phyloP scores from a whole-genome alignment of 441 rosid genomes.

The Populus hybrid region DNA sequence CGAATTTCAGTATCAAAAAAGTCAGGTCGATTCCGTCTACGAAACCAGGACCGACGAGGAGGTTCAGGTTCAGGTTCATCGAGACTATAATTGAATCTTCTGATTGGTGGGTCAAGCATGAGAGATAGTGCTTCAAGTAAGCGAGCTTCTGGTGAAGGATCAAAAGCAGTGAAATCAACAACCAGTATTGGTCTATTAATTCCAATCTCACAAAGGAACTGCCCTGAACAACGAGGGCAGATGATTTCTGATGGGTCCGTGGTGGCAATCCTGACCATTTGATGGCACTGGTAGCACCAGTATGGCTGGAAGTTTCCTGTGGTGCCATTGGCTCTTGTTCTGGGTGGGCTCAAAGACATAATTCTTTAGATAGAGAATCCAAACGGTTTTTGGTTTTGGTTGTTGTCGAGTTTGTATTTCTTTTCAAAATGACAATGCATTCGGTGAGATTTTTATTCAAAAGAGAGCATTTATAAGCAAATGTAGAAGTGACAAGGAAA shows the following conservation, averaged over 20 bases:
- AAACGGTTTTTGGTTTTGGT: not conserved
- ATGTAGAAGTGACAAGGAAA: constrained; percentile 15
- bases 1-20: constrained; percentile 13
- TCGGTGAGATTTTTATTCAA: not conserved
- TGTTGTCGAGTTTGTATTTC: not conserved
- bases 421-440: not conserved
- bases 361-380: not conserved
- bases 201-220: constrained; percentile 52
- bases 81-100: constrained; percentile 16
- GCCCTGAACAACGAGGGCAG: constrained; percentile 63
- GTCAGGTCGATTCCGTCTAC: constrained; percentile 23
- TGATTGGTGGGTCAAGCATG: constrained; percentile 55
- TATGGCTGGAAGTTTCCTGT: constrained; percentile 40
- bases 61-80: constrained; percentile 27
- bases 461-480: not conserved
- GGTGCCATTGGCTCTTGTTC: constrained; percentile 23
- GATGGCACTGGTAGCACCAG: constrained; percentile 84
- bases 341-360: constrained; percentile 54
- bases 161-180: constrained; percentile 56
- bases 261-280: constrained; percentile 47
- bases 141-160: constrained; percentile 73
- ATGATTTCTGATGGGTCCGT: constrained; percentile 37
- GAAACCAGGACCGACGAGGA: constrained; percentile 27
- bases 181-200: constrained; percentile 42
- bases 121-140: constrained; percentile 72